These are phyloP conservation scores for Skeletonema menzelii DNA, from an alignment of 108 stramenopile genomes.

Conservation along the genomic window DNA sequence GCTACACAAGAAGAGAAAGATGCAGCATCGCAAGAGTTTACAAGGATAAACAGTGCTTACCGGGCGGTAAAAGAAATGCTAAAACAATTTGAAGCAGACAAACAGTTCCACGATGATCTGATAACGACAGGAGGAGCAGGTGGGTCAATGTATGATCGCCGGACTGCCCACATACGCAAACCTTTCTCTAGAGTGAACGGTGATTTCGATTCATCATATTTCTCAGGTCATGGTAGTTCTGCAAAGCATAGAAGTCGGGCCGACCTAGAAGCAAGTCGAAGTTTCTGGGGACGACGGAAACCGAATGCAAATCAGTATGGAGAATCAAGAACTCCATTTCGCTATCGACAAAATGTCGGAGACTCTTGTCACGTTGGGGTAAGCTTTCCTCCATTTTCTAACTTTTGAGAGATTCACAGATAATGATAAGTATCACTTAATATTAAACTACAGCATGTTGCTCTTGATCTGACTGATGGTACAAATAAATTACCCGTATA, in stretches of 20 bases:
- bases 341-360: constrained; percentile 23
- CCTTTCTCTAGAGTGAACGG: constrained; percentile 26
- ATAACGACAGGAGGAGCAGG: constrained; percentile 32
- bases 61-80: constrained; percentile 50
- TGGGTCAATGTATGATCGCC: constrained; percentile 8
- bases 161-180: constrained; percentile 16
- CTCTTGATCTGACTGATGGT: not conserved
- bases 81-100: constrained; percentile 6
- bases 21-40: constrained; percentile 62
- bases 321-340: constrained; percentile 18
- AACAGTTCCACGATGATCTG: constrained; percentile 14
- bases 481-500: not conserved
- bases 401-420: constrained; percentile 20
- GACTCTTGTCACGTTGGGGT: constrained; percentile 31
- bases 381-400: constrained; percentile 35
- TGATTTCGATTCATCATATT: constrained; percentile 14
- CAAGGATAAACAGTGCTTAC: constrained; percentile 77
- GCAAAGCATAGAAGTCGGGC: constrained; percentile 16
- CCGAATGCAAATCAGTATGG: not conserved
- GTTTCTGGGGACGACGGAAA: constrained; percentile 9
- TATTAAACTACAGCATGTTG: not conserved
- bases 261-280: constrained; percentile 8
- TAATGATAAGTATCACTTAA: no score
- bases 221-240: constrained; percentile 14
- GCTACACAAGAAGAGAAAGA: constrained; percentile 61